Evolutionary conservation across 768 basidiomycete genomes (phyloP), one percentile per base, ranked within the genome.

Genomic region (Glaciozyma antarctica): DNA sequence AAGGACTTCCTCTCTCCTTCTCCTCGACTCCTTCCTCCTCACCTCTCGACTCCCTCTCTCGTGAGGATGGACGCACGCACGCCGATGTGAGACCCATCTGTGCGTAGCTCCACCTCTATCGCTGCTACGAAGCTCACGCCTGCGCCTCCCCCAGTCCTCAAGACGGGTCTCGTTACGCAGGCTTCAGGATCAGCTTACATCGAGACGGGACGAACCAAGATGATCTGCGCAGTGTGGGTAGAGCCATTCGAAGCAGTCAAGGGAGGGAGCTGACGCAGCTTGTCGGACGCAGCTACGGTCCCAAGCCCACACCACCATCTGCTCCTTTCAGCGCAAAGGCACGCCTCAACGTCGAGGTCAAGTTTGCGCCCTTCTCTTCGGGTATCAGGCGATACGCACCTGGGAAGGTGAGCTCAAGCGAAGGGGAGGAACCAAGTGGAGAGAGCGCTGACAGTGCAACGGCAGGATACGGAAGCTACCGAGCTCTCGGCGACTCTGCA

Each of bases 121-220:
- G 22, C 45, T 53, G 38, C 32, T 53, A 57, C 58, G 59, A 61
- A 34, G 38, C 41, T 57, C 45, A 41, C 21, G 5, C 51, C 62
- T 24, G n/a, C 66, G 69, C 43, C 61, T 52, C 48, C 68, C 58
- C 64, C 68, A 99, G 93, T 89, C 77, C 78, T 99, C 56, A 86
- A 92, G 75, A 85, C 90, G 34, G 91, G 92, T 13, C 79, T 98
- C 19, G 90, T 95, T 61, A 87, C 79, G 67, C 91, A 95, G 77
- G 94, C 95, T 1, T 93, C 91, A 74, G 95, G 95, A 2, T 95
- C 92, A 22, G 92, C 91, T 16, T 99, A 98, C 75, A 88, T 99
- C 71, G 95, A 99, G 78, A 88, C 87, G 1, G 87, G 88, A 63
- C 82, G 82, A 62, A 88, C 89, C 0, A 99, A 99, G 78, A 85